Base-by-base conservation (phyloP, 2,329 filamentous ascomycete genomes). In the Pseudogymnoascus sp. region DNA sequence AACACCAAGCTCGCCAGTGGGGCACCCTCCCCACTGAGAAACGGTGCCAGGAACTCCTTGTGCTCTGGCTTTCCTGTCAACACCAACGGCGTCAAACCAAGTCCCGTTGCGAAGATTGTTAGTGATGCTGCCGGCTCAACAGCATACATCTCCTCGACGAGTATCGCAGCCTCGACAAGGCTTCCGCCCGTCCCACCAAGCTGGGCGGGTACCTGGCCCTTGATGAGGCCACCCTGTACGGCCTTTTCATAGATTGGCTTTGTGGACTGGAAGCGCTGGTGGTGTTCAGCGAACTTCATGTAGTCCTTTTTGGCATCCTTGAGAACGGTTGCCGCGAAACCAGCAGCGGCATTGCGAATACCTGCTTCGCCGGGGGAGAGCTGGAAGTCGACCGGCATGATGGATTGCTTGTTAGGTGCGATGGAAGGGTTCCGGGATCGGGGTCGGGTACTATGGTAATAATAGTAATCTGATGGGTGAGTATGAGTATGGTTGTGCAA, bases 121-220 rank as follows among this genome's bases (percentile, higher is more conserved):
- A 84, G 67, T 0, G 79, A 75, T 0, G 78, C 75, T 15, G 77
- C 78, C 0, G 79, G 77, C 65, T 85, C 82, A 36, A 80, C 77
- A 1, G 78, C 73, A 67, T 80, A 83, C 64, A 81, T 75, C 65
- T 84, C 81, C 67, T 84, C 82, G 0, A 83, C 77, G 13, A 82
- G 66, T 42, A 84, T 76, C 0, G 79, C 77, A 0, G 79, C 76
- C 61, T 83, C 80, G 6, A 82, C 64, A 0, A 84, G 72, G 8
- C 73, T 75, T 0, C 74, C 76, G 4, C 75, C 76, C 7, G 68
- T 74, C 15, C 82, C 83, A 31, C 82, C 82, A 5, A 82, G 72
- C 1, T 73, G 61, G 3, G 73, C 69, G 1, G 80, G 74, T 7
- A 84, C 72, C 63, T 82, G 77, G 9, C 76, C 78, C 67, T 78